Evolutionary conservation across 2,329 filamentous ascomycete species (phyloP).

Genomic region (Hypoxylon sp.): DNA sequence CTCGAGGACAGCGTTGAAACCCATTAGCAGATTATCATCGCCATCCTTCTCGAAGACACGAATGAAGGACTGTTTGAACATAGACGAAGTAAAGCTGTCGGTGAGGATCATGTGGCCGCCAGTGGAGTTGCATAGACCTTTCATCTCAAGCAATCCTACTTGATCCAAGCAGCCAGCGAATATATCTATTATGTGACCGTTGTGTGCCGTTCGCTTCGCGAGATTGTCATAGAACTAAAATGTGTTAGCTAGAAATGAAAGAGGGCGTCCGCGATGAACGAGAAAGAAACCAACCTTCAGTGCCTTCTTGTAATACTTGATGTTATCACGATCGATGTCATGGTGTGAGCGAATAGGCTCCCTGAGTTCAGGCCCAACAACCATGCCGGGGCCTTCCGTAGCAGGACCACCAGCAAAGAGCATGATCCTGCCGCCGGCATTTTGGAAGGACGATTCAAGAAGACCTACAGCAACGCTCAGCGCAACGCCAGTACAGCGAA

Average conservation of each 20-base stretch:
- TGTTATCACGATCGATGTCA: slow-evolving; percentile 98
- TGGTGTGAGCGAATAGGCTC: slow-evolving; percentile 98
- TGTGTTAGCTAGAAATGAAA: slow-evolving; percentile 48
- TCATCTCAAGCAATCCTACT: slow-evolving; percentile 98
- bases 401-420: slow-evolving; percentile 94
- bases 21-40: slow-evolving; percentile 95
- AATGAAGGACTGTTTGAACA: slow-evolving; percentile 99
- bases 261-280: neutral
- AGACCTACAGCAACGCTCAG: slow-evolving; percentile 93
- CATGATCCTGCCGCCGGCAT: slow-evolving; percentile 96
- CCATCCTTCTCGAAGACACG: slow-evolving; percentile 97
- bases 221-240: slow-evolving; percentile 90
- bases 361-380: slow-evolving; percentile 94
- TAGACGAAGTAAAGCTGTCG: slow-evolving; percentile 97
- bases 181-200: slow-evolving; percentile 97
- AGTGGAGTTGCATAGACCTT: slow-evolving; percentile 94
- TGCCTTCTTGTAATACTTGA: slow-evolving; percentile 99
- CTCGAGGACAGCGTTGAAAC: slow-evolving; percentile 96
- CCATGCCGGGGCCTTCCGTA: slow-evolving; percentile 96
- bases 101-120: slow-evolving; percentile 98
- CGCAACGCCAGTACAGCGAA: slow-evolving; percentile 96
- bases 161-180: slow-evolving; percentile 98
- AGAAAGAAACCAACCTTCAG: slow-evolving; percentile 76
- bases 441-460: slow-evolving; percentile 94
- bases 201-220: slow-evolving; percentile 94